Percentiles rank a stretch among this genome's conserved stretches.
phyloP scores from a whole-genome alignment of 371 early-diverging fungal genomes.

The Rhizopus microsporus region DNA sequence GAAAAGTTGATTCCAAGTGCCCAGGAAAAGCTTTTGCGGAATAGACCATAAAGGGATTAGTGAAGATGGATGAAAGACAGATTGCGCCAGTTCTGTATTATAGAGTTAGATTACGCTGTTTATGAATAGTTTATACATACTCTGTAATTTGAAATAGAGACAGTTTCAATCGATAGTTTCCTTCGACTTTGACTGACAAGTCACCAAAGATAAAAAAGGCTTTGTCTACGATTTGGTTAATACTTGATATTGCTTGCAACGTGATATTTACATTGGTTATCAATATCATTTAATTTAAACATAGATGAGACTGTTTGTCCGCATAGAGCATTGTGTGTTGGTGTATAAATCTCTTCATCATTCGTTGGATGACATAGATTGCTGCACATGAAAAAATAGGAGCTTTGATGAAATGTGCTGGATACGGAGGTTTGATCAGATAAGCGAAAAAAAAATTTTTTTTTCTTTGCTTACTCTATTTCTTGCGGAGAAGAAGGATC shows the following conservation, averaged over 20 bases:
- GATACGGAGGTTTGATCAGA: conserved; percentile 2
- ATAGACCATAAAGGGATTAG: conserved; percentile 76
- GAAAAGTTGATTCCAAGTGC: conserved; percentile 78
- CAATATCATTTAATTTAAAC: conserved; percentile 78
- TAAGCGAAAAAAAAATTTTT: conserved; percentile 6
- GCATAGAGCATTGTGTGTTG: conserved; percentile 26
- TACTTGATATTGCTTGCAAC: not conserved
- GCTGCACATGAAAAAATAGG: conserved; percentile 78
- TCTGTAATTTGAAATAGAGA: conserved; percentile 77
- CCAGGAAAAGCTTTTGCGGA: conserved; percentile 89
- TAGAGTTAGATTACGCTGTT: not conserved
- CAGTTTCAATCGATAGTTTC: conserved; percentile 80
- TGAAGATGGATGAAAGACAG: conserved; percentile 65
- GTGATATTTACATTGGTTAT: conserved; percentile 66
- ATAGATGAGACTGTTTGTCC: conserved; percentile 88
- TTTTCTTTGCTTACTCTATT: conserved; percentile 25
- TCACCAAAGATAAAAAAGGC: conserved; percentile 94
- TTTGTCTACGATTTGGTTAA: conserved; percentile 53
- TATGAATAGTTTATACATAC: conserved; percentile 24
- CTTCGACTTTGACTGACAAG: conserved; percentile 83
- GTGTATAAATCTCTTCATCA: conserved; percentile 35
- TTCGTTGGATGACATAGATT: conserved; percentile 53
- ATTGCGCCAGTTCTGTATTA: conserved; percentile 17
- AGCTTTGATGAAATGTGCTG: conserved; percentile 70
- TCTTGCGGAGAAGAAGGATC: conserved; percentile 43